Percentiles rank a stretch among this genome's conserved stretches.
Evolutionary conservation across 495 filamentous ascomycete species (phyloP).

Genomic region (Penicillium pancosmium): DNA sequence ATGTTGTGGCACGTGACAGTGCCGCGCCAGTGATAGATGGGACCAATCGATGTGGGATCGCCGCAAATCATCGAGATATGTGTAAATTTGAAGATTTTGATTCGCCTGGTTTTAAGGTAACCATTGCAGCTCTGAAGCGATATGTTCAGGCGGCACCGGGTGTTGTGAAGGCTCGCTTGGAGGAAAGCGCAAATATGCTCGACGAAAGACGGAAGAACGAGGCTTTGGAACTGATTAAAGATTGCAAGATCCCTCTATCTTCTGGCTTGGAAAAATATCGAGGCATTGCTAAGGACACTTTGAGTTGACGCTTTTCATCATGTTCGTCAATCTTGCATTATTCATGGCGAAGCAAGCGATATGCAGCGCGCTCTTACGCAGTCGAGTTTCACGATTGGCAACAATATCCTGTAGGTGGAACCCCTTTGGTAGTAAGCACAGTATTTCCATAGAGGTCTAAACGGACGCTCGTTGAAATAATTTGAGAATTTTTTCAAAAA

Average conservation of each 20-base stretch:
- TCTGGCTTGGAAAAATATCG: neutral
- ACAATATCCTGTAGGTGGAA: neutral
- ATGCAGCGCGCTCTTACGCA: neutral
- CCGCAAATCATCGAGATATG: constrained; percentile 8
- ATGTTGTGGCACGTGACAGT: constrained; percentile 4
- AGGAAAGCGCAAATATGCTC: constrained; percentile 4
- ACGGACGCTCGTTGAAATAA: neutral
- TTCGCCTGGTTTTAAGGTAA: constrained; percentile 7
- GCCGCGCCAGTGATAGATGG: constrained; percentile 6
- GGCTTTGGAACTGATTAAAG: constrained; percentile 5
- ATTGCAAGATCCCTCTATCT: neutral
- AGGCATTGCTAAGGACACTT: neutral
- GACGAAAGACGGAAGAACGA: constrained; percentile 6
- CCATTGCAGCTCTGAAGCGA: constrained; percentile 2
- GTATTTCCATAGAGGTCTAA: neutral
- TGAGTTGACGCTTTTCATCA: neutral
- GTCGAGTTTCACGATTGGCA: neutral
- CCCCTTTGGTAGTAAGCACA: neutral
- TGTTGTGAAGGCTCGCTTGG: constrained; percentile 3
- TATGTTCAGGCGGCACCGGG: constrained; percentile 2
- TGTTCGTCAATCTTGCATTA: neutral
- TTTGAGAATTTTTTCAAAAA: neutral
- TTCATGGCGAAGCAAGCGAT: neutral
- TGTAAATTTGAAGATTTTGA: constrained; percentile 9
- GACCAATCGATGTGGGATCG: constrained; percentile 7